Evolutionary conservation across 2,329 filamentous ascomycete genomes (phyloP).

Genomic region (Pseudogymnoascus sp.): DNA sequence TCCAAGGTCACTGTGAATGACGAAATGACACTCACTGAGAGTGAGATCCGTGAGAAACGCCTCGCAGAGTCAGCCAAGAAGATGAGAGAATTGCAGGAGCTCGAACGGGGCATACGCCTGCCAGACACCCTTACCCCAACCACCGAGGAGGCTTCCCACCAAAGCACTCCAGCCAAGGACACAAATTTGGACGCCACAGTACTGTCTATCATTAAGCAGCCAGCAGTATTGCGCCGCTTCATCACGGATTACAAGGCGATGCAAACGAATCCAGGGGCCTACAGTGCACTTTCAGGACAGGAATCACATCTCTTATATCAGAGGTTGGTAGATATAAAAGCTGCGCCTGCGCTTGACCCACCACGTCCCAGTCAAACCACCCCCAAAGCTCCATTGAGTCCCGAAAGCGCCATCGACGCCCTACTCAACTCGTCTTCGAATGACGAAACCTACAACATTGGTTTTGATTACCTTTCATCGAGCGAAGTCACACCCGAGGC

Average conservation of each 20-base stretch:
- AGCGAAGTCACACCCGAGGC: neutral
- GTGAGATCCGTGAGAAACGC: neutral
- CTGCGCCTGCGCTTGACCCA: neutral
- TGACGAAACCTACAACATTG: neutral
- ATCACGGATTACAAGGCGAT: neutral
- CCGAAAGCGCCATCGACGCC: neutral
- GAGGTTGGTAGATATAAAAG: neutral
- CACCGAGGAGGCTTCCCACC: neutral
- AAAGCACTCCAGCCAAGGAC: neutral
- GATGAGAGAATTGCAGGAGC: neutral
- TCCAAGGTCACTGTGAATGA: neutral
- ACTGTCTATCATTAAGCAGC: neutral
- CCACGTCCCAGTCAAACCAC: neutral
- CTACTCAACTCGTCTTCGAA: neutral
- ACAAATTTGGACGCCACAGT: neutral
- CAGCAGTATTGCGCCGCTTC: neutral
- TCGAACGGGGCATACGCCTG: neutral
- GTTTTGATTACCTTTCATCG: neutral
- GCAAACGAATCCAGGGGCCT: neutral
- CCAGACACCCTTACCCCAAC: neutral
- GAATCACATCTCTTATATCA: constrained; percentile 1
- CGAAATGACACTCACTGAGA: neutral
- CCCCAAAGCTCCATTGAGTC: neutral
- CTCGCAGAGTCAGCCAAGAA: neutral
- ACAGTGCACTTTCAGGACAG: neutral